Evolutionary conservation across 2,329 filamentous ascomycete genomes (phyloP), one percentile per base, ranked within the genome.

Genomic region (Nemania sp.): DNA sequence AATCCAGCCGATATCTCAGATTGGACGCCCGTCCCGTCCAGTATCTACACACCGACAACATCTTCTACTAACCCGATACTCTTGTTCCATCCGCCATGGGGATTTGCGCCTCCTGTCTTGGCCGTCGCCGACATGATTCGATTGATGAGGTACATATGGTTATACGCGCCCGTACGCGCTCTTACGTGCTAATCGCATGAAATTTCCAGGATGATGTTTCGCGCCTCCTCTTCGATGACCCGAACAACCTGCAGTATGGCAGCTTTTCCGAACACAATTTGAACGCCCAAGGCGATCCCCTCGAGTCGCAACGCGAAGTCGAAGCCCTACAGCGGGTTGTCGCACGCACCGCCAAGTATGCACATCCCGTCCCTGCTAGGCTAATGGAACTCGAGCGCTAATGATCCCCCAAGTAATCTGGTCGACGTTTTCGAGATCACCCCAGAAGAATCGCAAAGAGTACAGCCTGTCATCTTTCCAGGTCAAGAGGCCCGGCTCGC

Each of bases 351-450:
- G 85, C 84, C 42, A 82, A 85, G 84, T 86, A 75, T 59, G 77
- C 66, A 41, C 37, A 40, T 42, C 31, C 20, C 50, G 42, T 45
- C 23, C 40, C 33, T 24, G n/a, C 15, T 17, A 15, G 9, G 17
- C 28, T 3, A n/a, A 2, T 9, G 26, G 3, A 3, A 6, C 17
- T 17, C 6, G 11, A 24, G 14, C 17, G 20, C 50, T 61, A 57
- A 68, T 67, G 37, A 68, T n/a, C 23, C 26, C 41, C 57, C 44
- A 65, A 87, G 84, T 64, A 85, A 86, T 64, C 81, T 87, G 72
- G 83, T 87, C 56, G 84, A 87, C 66, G 82, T 87, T 41, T 86
- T 86, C 70, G 83, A 86, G 59, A 84, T 86, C 64, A 78, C 80
- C 30, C 81, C 82, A 19, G 77, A 80, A 53, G 77, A 77, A 54